Evolutionary conservation across 2,329 filamentous ascomycete species (phyloP), one percentile per base, ranked within the genome.

Genomic region (Colletotrichum neosansevieriae): DNA sequence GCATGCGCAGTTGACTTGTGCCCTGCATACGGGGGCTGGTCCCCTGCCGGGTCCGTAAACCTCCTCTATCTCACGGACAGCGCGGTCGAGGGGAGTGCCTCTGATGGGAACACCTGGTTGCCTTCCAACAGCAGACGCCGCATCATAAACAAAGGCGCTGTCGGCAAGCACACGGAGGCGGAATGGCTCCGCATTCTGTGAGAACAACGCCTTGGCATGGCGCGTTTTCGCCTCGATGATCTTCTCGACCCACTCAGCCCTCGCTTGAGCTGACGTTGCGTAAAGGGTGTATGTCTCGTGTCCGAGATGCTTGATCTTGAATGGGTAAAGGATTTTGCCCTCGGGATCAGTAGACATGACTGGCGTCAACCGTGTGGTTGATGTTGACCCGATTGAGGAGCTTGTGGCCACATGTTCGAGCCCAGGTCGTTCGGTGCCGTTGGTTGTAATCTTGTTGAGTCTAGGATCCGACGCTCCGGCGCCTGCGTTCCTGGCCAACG

Each of bases 101-200:
- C 91, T 91, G 76, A 99, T 96, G 9, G 92, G 88, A 19, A 97
- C 92, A 65, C 89, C 84, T 15, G 83, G 81, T 50, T 84, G 88
- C 77, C 87, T 91, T 12, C 89, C 85, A 44, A 88, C 83, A 53
- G 85, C 82, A 3, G 88, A 86, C 63, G 86, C 77, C 4, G 83
- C 81, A 72, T 97, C 93, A 74, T 94, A 94, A 11, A 91, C 90
- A 78, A 99, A 99, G 0, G 94, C 93, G 49, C 92, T 91, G 76
- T 99, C 96, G 0, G 96, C 94, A 77, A 99, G 91, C 9, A 99
- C 94, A 21, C 94, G 90, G 7, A 99, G 83, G 58, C 93, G 88
- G 86, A 99, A 99, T 0, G 96, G 96, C 78, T 99, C 96, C 0
- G 96, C 95, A 76, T 98, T 97, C 76, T 99, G 96, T 4, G 92